Conservation (phyloP, 78 protist species). For the Emiliania huxleyi region DNA sequence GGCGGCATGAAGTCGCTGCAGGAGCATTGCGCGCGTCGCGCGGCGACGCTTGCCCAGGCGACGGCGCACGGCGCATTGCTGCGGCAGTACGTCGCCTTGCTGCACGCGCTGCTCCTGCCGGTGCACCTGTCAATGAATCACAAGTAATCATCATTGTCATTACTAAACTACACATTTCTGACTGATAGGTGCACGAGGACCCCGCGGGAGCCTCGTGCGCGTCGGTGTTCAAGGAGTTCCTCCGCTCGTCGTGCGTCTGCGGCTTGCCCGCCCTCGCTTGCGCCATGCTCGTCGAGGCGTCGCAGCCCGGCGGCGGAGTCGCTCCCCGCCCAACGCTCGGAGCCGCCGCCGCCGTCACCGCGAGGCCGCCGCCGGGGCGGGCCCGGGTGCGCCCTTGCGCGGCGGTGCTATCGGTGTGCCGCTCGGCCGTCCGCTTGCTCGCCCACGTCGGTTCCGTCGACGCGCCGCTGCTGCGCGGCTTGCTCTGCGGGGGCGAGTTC, state of each 20-base stretch:
- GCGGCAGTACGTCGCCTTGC: not conserved
- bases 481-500: not conserved
- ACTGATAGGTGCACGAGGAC: too few species aligned
- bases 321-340: not conserved
- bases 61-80: not conserved
- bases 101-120: conserved; percentile 18
- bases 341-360: not conserved
- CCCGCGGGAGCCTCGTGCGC: not conserved
- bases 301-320: not conserved
- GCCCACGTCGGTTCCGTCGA: conserved; percentile 10
- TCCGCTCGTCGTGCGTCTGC: not conserved
- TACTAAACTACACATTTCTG: too few species aligned
- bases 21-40: not conserved
- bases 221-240: not conserved
- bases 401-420: not conserved
- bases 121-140: too few species aligned
- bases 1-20: not conserved
- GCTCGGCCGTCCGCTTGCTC: not conserved
- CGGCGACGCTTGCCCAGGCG: not conserved
- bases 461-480: conserved; percentile 9
- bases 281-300: not conserved
- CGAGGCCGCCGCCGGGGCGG: not conserved
- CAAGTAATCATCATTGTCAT: too few species aligned
- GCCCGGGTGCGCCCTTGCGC: not conserved
- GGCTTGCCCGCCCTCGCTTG: not conserved